Evolutionary conservation across 1,139 yeast species (phyloP), one percentile per base, ranked within the genome.

Genomic region (Pichia sp.): DNA sequence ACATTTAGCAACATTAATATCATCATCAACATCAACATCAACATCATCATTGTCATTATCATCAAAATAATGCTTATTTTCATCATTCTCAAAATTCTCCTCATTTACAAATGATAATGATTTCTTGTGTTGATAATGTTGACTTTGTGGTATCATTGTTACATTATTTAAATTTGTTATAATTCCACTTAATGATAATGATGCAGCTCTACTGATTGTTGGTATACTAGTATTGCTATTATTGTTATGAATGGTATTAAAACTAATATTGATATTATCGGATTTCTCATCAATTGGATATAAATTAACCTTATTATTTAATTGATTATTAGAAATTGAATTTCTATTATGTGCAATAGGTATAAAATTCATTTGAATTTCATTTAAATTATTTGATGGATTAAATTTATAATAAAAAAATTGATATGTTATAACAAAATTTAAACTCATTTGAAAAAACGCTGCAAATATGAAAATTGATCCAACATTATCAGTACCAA

Each of bases 361-460:
- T 28, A 45, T 24, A 31, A 40, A 28, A n/a, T 37, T 30, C 42
- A 48, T 33, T 30, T 41, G 47, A 23, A 40, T 39, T 16, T 40
- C 42, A 25, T 30, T 39, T 6, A 12, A 6, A 9, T 32, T 9
- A 22, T 26, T 27, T 12, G 30, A 23, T 11, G 52, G 50, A 37
- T 51, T 29, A 8, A 51, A 46, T 40, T 68, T 73, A 60, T 76
- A 84, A 59, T 80, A 74, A 41, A 83, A 67, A 60, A 79, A 89
- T 61, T 86, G 95, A 43, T 76, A 77, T 16, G 87, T 89, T 49
- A 87, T 84, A 54, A 80, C 74, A 36, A 85, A 64, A 62, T 89
- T 96, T 49, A 89, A 70, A 20, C 74, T 58, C 76, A 86, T 85
- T 66, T 89, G 97, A 60, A 87, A 82, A 36, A 83, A 64, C 0